phyloP scores from a whole-genome alignment of 352 stramenopile genomes.

The Halophytophthora batemanensis region DNA sequence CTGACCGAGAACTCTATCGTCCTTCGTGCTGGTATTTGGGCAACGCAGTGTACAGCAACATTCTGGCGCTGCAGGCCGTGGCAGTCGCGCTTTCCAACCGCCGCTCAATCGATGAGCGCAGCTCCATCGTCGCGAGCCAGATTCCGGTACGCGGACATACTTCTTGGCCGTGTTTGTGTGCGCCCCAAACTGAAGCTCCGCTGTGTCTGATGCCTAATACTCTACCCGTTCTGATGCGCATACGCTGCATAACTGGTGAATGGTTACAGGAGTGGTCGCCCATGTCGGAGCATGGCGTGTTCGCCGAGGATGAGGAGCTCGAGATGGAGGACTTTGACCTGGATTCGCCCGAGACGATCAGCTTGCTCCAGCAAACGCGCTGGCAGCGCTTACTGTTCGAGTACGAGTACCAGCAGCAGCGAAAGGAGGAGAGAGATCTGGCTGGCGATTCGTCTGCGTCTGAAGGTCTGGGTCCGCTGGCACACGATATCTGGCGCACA shows the following conservation, averaged over 20 bases:
- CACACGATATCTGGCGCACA: slow-evolving; percentile 74
- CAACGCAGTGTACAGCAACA: slow-evolving; percentile 71
- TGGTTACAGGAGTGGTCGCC: slow-evolving; percentile 37
- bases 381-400: slow-evolving; percentile 63
- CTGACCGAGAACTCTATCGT: neutral
- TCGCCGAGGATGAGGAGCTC: slow-evolving; percentile 34
- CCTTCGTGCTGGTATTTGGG: slow-evolving; percentile 7
- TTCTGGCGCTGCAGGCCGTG: slow-evolving; percentile 69
- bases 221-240: too few species aligned
- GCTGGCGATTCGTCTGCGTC: slow-evolving; percentile 26
- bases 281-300: slow-evolving; percentile 40
- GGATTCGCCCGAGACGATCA: slow-evolving; percentile 39
- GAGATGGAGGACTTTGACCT: slow-evolving; percentile 31
- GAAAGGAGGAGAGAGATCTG: slow-evolving; percentile 37
- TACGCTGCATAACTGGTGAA: neutral
- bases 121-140: slow-evolving; percentile 39
- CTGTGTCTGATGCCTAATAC: too few species aligned
- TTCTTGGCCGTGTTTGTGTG: slow-evolving; percentile 3
- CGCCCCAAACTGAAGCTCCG: slow-evolving; percentile 7
- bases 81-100: slow-evolving; percentile 72
- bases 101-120: slow-evolving; percentile 78
- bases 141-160: slow-evolving; percentile 15
- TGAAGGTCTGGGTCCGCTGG: slow-evolving; percentile 60
- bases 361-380: slow-evolving; percentile 51
- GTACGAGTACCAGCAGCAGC: slow-evolving; percentile 64